phyloP scores from a whole-genome alignment of 805 yeast species.

The Priceomyces fermenticarens region DNA sequence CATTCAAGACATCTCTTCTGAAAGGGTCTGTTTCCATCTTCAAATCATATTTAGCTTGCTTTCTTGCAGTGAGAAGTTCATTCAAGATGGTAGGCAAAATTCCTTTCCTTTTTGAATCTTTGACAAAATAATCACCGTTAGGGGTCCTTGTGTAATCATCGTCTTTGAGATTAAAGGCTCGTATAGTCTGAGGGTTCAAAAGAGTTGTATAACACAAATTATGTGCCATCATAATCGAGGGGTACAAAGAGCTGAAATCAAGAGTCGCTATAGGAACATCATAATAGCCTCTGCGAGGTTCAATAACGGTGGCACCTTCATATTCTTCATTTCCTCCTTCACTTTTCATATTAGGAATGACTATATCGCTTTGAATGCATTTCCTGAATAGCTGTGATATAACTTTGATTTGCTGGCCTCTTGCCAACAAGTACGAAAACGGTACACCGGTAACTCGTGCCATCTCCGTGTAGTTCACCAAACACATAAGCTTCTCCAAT shows the following conservation, averaged over 20 bases:
- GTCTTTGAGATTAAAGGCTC: conserved; percentile 58
- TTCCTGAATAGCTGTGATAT: conserved; percentile 92
- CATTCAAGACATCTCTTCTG: conserved; percentile 88
- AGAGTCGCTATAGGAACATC: conserved; percentile 96
- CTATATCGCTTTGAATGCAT: conserved; percentile 80
- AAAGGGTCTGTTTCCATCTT: conserved; percentile 94
- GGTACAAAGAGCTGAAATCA: conserved; percentile 96
- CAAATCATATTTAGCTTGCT: conserved; percentile 85
- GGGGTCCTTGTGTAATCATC: conserved; percentile 87
- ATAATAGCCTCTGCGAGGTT: conserved; percentile 92
- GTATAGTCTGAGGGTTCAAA: conserved; percentile 64
- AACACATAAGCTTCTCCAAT: conserved; percentile 90
- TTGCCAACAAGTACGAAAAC: conserved; percentile 75
- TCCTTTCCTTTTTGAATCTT: conserved; percentile 67
- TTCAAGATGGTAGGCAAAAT: conserved; percentile 87
- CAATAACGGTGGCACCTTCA: conserved; percentile 99
- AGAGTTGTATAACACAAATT: conserved; percentile 93
- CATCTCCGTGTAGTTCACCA: conserved; percentile 97
- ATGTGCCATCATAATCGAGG: conserved; percentile 99
- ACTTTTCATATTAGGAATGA: conserved; percentile 84
- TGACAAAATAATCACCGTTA: conserved; percentile 88
- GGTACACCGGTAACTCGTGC: conserved; percentile 99
- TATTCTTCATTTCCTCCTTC: conserved; percentile 87
- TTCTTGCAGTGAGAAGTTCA: conserved; percentile 88
- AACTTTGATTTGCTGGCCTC: conserved; percentile 98